Conservation (phyloP, 768 basidiomycete species). For the Mycena olivaceomarginata region DNA sequence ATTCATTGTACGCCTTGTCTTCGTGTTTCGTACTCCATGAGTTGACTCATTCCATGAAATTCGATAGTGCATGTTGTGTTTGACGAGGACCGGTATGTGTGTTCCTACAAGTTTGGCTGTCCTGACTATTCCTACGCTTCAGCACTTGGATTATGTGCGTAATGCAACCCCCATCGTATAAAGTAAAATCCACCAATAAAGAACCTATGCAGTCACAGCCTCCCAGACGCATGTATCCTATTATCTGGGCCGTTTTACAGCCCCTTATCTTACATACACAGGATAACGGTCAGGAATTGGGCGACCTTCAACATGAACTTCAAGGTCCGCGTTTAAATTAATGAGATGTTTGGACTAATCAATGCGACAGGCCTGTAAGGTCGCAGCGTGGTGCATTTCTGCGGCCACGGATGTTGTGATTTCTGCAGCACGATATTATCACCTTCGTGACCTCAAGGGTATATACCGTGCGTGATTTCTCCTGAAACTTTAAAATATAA, state of each 20-base stretch:
- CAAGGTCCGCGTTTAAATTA: constrained; percentile 1
- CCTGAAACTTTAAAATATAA: neutral
- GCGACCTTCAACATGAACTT: neutral
- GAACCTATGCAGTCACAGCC: constrained; percentile 4
- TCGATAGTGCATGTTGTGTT: neutral
- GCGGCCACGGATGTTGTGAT: constrained; percentile 36
- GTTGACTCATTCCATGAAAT: neutral
- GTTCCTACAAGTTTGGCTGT: neutral
- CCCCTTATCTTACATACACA: neutral
- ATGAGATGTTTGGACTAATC: neutral
- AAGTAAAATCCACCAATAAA: too few species aligned
- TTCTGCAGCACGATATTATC: constrained; percentile 33
- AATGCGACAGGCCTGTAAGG: neutral
- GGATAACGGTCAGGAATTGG: constrained; percentile 9
- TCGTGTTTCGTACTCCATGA: neutral
- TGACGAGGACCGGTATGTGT: constrained; percentile 20
- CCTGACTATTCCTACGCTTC: neutral
- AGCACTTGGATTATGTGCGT: constrained; percentile 32
- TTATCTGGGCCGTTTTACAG: neutral
- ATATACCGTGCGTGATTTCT: constrained; percentile 4
- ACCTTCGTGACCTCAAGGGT: constrained; percentile 37
- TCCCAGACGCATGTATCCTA: constrained; percentile 1
- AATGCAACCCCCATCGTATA: neutral
- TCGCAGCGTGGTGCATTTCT: constrained; percentile 13
- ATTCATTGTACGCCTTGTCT: constrained; percentile 44